Evolutionary conservation across 148 eudicot species (phyloP), one percentile per base, ranked within the genome.

Genomic region (Persicaria tinctoria): DNA sequence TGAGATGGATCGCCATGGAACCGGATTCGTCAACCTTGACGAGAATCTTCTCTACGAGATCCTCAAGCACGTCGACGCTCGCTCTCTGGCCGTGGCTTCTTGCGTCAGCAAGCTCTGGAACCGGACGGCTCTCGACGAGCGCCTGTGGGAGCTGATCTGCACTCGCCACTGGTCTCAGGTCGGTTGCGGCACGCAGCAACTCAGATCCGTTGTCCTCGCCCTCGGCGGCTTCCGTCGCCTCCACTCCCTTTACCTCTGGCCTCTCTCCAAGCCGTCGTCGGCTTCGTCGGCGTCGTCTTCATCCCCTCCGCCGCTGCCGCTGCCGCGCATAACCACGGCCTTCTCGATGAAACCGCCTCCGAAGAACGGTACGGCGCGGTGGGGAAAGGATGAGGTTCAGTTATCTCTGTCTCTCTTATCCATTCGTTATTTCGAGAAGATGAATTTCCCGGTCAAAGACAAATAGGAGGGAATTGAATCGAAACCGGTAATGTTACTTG

Each of bases 361-460:
- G 46, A 57, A 27, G 55, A 74, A 1, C 54, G 70, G 69, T 46
- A 38, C 73, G 60, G 83, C 13, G 56, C 79, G 91, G 45, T 87
- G 87, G 89, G 98, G 97, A 41, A 93, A 87, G 78, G 98, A 93
- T 77, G 98, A 93, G 86, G 90, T 90, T 41, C 85, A 90, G 78
- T 82, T 93, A 32, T 93, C 98, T 9, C 78, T 93, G 5, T 89
- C 93, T 16, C 79, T 93, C 17, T 84, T 93, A 4, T 90, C 96
- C 13, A 90, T 93, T 76, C 83, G 86, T 63, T 89, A 82, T 78
- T 93, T 78, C 49, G 92, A 89, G 88, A 93, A 87, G 87, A 89
- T 90, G 93, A 86, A 86, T 77, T 86, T 76, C 74, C 78, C 51
- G 66, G 81, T 78, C 8, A 79, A 80, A 64, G 77, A 79, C 70